A percentile compares a stretch with the other conserved stretches of the same genome.
phyloP scores from a whole-genome alignment of 306 rosid species.

The Lagenaria siceraria region DNA sequence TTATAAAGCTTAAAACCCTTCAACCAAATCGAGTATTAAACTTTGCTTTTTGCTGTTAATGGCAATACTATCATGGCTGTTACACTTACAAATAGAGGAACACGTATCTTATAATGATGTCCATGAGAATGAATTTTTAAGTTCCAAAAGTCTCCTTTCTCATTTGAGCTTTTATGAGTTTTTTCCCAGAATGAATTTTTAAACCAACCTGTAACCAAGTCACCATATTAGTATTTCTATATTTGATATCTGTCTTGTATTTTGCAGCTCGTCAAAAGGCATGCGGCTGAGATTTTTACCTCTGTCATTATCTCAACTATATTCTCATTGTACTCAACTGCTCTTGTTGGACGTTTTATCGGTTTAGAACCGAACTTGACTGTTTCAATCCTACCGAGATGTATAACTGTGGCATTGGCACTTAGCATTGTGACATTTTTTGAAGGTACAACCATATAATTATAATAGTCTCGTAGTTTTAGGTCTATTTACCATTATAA shows the following conservation, averaged over 20 bases:
- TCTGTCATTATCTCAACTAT: constrained; percentile 70
- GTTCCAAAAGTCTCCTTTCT: neutral
- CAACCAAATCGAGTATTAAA: neutral
- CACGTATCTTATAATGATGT: neutral
- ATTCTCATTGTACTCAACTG: constrained; percentile 90
- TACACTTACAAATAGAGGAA: neutral
- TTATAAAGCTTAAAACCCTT: neutral
- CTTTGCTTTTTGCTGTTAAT: neutral
- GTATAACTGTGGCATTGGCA: constrained; percentile 91
- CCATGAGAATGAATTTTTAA: neutral
- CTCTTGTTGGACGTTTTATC: constrained; percentile 71
- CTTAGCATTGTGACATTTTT: constrained; percentile 85
- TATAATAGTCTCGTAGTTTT: neutral
- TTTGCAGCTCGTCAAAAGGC: constrained; percentile 92
- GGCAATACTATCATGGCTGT: neutral
- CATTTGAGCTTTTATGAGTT: neutral
- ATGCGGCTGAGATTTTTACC: constrained; percentile 92
- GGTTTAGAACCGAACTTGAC: constrained; percentile 85
- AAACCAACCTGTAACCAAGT: neutral
- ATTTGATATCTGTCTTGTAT: neutral
- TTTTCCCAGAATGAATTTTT: neutral
- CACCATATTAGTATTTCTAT: neutral
- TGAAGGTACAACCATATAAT: constrained; percentile 50
- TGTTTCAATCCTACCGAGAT: constrained; percentile 77
- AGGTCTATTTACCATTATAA: neutral